Conservation (phyloP, 1,284 basidiomycete genomes). For the Cryptococcus sp. region DNA sequence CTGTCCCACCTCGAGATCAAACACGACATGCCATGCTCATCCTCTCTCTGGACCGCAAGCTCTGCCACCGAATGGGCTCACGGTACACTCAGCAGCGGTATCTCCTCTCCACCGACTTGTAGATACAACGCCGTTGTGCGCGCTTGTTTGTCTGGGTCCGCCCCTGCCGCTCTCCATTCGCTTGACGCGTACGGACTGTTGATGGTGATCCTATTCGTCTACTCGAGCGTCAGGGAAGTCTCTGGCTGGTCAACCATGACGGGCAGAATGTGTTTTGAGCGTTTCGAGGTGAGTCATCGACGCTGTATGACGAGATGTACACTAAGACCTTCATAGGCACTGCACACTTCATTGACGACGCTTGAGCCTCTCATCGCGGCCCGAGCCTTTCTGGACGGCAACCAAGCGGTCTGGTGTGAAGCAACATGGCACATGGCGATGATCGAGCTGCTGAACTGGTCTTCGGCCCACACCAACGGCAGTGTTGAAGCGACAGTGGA, state of each 20-base stretch:
- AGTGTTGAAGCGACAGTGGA: constrained; percentile 34
- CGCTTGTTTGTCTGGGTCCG: constrained; percentile 3
- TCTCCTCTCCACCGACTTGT: not conserved
- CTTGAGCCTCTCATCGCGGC: constrained; percentile 18
- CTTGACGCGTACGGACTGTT: constrained; percentile 19
- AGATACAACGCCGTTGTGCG: constrained; percentile 27
- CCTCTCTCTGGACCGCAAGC: constrained; percentile 20
- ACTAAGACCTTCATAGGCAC: constrained; percentile 10
- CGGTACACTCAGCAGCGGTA: constrained; percentile 15
- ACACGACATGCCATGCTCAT: constrained; percentile 32
- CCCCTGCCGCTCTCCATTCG: not conserved
- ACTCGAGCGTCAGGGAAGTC: constrained; percentile 31
- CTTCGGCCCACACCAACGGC: constrained; percentile 33
- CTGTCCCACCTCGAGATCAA: constrained; percentile 43
- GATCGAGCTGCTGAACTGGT: constrained; percentile 38
- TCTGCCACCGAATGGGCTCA: constrained; percentile 34
- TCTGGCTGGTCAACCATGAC: constrained; percentile 44
- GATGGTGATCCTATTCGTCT: constrained; percentile 28
- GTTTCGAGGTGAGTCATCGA: constrained; percentile 32
- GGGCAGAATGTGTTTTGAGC: constrained; percentile 29
- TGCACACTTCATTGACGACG: constrained; percentile 18
- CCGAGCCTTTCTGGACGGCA: not conserved
- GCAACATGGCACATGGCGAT: constrained; percentile 37
- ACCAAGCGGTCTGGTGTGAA: constrained; percentile 4
- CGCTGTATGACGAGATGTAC: not conserved